Conservation (phyloP, 1,284 basidiomycete genomes). For the Schizophyllum commune region DNA sequence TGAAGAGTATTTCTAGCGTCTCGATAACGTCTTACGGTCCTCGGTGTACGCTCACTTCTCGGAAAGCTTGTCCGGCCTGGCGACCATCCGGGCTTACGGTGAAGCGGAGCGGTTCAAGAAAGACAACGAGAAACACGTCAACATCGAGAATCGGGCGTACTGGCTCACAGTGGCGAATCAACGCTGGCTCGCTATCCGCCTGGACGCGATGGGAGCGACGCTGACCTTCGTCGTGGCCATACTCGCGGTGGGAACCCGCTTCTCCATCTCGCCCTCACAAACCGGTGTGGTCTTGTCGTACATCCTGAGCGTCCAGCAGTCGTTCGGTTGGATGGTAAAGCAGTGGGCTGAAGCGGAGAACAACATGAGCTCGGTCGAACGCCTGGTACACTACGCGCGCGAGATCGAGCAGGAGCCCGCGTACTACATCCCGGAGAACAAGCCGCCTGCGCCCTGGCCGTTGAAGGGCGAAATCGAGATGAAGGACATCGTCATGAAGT, state of each 20-base stretch:
- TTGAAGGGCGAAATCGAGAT: constrained; percentile 52
- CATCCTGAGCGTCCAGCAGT: constrained; percentile 67
- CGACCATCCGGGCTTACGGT: constrained; percentile 84
- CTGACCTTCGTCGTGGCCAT: constrained; percentile 78
- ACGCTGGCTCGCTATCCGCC: constrained; percentile 84
- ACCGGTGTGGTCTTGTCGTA: constrained; percentile 73
- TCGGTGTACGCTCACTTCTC: constrained; percentile 83
- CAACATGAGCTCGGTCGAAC: constrained; percentile 88
- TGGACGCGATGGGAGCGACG: constrained; percentile 77
- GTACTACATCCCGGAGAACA: constrained; percentile 51
- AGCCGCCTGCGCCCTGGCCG: constrained; percentile 65
- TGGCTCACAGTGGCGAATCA: constrained; percentile 81
- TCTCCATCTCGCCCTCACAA: constrained; percentile 71
- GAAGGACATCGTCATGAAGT: constrained; percentile 56
- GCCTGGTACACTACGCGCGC: constrained; percentile 73
- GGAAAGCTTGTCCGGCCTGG: constrained; percentile 80
- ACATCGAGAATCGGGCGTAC: constrained; percentile 88
- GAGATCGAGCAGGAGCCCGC: constrained; percentile 76
- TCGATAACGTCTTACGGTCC: constrained; percentile 40
- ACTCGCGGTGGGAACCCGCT: constrained; percentile 68
- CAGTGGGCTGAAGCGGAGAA: constrained; percentile 86
- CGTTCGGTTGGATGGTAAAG: constrained; percentile 76
- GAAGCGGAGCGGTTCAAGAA: constrained; percentile 61
- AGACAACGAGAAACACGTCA: constrained; percentile 74
- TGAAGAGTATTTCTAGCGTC: too few relatives aligned